These are phyloP conservation scores for Nowakowskiella sp. DNA, from an alignment of 192 early-diverging fungal species.

Conservation along the genomic window DNA sequence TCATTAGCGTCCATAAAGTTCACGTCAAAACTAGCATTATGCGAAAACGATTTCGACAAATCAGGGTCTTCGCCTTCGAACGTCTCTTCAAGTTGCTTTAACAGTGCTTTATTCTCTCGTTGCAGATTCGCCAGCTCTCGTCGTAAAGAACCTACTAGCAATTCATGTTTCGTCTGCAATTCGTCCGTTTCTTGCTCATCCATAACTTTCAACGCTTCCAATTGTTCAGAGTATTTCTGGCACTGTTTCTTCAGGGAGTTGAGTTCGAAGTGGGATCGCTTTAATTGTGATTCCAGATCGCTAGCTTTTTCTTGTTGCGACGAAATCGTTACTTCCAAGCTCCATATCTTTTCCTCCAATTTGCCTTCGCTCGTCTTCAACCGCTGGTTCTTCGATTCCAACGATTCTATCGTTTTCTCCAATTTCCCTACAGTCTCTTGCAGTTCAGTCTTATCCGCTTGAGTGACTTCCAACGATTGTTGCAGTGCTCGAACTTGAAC, in stretches of 20 bases:
- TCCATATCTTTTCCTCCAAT: conserved; percentile 31
- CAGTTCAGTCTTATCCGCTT: conserved; percentile 13
- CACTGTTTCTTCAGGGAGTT: conserved; percentile 13
- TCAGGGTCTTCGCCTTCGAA: too few relatives aligned
- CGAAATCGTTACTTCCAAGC: conserved; percentile 26
- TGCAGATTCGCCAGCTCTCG: conserved; percentile 13
- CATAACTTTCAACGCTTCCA: conserved; percentile 12
- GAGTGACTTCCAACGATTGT: conserved; percentile 6
- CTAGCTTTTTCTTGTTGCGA: conserved; percentile 13
- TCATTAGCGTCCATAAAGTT: too few relatives aligned
- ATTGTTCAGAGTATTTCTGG: conserved; percentile 9
- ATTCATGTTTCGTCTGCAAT: conserved; percentile 11
- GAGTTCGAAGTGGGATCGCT: conserved; percentile 1
- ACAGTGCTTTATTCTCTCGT: conserved; percentile 19
- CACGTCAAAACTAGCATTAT: too few relatives aligned
- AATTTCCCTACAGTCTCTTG: conserved; percentile 14
- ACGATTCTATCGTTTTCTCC: conserved; percentile 9
- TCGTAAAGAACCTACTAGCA: conserved; percentile 11
- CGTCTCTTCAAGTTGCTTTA: conserved; percentile 13
- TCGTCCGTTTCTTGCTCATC: conserved; percentile 1
- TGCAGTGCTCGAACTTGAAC: conserved; percentile 19
- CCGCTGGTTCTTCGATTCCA: conserved; percentile 19
- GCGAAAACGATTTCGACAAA: too few relatives aligned
- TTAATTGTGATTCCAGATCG: conserved; percentile 13
- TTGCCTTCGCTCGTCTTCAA: conserved; percentile 5